A percentile compares a stretch with the other conserved stretches of the same genome.
Evolutionary conservation across 2,329 filamentous ascomycete species (phyloP).

Genomic region (Escovopsis sp.): DNA sequence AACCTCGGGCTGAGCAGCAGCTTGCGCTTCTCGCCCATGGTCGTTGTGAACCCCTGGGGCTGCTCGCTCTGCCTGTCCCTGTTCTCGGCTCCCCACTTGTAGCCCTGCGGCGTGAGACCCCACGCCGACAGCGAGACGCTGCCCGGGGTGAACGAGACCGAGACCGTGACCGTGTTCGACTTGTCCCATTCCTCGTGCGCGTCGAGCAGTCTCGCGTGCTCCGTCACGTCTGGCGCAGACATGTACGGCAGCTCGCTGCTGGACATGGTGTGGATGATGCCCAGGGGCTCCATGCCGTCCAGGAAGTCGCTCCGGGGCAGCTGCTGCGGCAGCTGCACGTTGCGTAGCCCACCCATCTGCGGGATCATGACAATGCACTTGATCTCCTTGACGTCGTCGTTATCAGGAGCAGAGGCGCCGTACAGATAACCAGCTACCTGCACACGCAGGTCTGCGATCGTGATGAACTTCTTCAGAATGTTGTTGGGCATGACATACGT

Average conservation of each 20-base stretch:
- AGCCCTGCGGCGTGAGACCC: conserved; percentile 80
- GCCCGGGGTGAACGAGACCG: conserved; percentile 90
- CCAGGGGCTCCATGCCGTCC: conserved; percentile 72
- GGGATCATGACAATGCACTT: conserved; percentile 95
- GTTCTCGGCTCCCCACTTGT: conserved; percentile 96
- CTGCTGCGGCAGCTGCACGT: conserved; percentile 79
- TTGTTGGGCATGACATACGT: conserved; percentile 99
- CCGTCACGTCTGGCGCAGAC: conserved; percentile 87
- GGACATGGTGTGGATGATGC: conserved; percentile 88
- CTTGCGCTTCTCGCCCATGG: conserved; percentile 92
- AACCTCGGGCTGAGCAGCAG: conserved; percentile 86
- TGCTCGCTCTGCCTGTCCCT: conserved; percentile 85
- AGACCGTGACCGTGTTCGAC: conserved; percentile 85
- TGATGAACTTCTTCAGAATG: conserved; percentile 94
- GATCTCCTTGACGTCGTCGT: conserved; percentile 93
- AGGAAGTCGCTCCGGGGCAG: conserved; percentile 88
- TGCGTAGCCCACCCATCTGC: conserved; percentile 84
- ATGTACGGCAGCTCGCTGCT: conserved; percentile 95
- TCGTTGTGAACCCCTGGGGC: conserved; percentile 81
- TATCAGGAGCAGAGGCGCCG: conserved; percentile 81
- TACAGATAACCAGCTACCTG: conserved; percentile 96
- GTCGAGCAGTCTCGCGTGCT: conserved; percentile 82
- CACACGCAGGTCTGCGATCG: conserved; percentile 86
- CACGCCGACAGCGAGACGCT: conserved; percentile 91
- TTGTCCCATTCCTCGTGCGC: conserved; percentile 52